These are phyloP conservation scores for Xylariaceae sp. DNA, from an alignment of 2,329 filamentous ascomycete genomes.

Conservation along the genomic window DNA sequence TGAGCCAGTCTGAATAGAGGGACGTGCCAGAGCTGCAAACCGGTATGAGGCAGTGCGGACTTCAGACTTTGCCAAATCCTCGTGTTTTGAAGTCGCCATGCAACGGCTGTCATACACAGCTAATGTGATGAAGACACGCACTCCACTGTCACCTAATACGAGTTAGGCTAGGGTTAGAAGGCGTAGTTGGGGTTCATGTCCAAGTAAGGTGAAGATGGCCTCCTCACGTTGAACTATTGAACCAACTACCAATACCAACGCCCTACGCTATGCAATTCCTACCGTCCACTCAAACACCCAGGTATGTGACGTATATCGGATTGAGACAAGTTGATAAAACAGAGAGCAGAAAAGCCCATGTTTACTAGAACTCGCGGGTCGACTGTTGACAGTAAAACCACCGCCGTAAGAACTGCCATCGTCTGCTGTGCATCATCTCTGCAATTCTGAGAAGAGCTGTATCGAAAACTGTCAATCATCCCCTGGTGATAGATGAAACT, in stretches of 20 bases:
- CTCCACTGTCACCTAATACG: background rate
- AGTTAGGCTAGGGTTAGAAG: background rate
- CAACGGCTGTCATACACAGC: background rate
- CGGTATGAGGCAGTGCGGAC: background rate
- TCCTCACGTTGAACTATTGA: background rate
- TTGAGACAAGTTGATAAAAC: too few species aligned
- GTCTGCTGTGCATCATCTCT: too few species aligned
- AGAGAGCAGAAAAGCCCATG: too few species aligned
- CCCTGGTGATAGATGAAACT: background rate
- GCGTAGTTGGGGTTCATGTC: background rate
- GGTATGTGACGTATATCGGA: too few species aligned
- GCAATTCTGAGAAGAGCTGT: too few species aligned
- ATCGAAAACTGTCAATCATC: background rate
- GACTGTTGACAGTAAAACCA: too few species aligned
- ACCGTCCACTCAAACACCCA: background rate
- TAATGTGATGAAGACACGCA: background rate
- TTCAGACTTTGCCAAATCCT: background rate
- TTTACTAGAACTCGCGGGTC: too few species aligned
- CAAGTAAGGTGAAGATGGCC: background rate
- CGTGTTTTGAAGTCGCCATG: background rate
- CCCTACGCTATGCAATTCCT: background rate
- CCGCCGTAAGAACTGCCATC: too few species aligned
- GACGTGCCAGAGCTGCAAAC: too few species aligned
- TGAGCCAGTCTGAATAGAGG: background rate
- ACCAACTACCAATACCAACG: background rate